Evolutionary conservation across 164 flowering plant genomes (phyloP), one percentile per base, ranked within the genome.

Genomic region (Litsea cubeba): DNA sequence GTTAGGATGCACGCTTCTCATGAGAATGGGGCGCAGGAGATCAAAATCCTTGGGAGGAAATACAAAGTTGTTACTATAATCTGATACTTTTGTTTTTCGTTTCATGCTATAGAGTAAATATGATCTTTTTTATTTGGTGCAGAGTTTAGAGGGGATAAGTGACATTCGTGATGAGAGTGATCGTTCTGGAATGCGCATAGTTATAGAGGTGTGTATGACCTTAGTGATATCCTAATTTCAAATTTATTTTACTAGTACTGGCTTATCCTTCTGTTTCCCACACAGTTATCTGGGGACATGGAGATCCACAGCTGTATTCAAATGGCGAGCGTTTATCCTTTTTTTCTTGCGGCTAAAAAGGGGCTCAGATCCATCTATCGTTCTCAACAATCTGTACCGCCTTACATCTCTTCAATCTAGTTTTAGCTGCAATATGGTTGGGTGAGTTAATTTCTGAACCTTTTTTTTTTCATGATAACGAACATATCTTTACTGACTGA

Each of bases 101-200:
- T 68, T 73, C 3, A 50, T 50, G 1, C 50, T 25, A 25, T 51
- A 17, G 23, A 35, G 58, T 63, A 23, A 24, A 22, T 22, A 12
- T 23, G 12, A 63, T 63, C 12, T 12, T 71, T 57, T 26, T 7
- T 40, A 15, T 69, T 58, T 50, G 62, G 68, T 74, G 54, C 86
- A 93, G 99, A 84, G 28, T 76, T 76, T 95, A n/a, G 99, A 92
- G 63, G 98, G 99, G 40, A 88, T 95, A 51, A 93, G 94, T 84
- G 99, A 95, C 77, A 95, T 95, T 68, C 94, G 99, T 69, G 99
- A 95, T 88, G 98, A n/a, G n/a, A n/a, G 99, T 87, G 99, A 95
- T 83, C 97, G 99, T 24, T 71, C 89, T 78, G 99, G 99, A 72
- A 95, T 95, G 99, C 93, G 98, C 7, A 69, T 95, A 72, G 97